These are phyloP conservation scores for Sporothrix schenckii DNA, from an alignment of 2,329 filamentous ascomycete genomes.

Conservation along the genomic window DNA sequence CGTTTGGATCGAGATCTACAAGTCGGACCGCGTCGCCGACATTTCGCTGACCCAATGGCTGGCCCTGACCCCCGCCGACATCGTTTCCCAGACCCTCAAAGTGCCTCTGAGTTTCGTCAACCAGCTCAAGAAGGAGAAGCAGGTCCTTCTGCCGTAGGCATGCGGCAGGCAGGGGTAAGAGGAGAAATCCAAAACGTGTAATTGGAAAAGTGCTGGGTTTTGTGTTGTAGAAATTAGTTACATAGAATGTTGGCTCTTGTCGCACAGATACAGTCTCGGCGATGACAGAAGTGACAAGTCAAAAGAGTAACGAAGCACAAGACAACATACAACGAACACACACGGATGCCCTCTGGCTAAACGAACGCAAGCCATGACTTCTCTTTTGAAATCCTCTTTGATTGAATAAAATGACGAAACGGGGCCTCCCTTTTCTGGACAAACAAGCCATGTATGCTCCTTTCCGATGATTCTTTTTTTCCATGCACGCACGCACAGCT, in stretches of 20 bases:
- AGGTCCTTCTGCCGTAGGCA: slow-evolving; percentile 52
- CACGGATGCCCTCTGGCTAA: not conserved
- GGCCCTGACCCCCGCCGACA: slow-evolving; percentile 64
- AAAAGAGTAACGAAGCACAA: not conserved
- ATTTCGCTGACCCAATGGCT: slow-evolving; percentile 71
- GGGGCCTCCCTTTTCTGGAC: slow-evolving; percentile 19
- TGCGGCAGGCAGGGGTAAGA: not conserved
- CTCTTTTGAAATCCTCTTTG: not conserved
- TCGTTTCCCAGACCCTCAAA: slow-evolving; percentile 63
- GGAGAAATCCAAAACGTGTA: no score
- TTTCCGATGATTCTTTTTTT: slow-evolving; percentile 27
- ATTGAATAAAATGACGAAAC: not conserved
- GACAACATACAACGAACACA: not conserved
- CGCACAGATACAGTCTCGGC: not conserved
- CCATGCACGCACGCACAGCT: slow-evolving; percentile 29
- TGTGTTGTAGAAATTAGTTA: not conserved
- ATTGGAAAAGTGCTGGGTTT: not conserved
- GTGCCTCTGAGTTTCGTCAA: slow-evolving; percentile 60
- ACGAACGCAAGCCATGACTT: not conserved
- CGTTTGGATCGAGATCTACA: slow-evolving; percentile 71
- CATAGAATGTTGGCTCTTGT: not conserved
- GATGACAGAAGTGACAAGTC: no score
- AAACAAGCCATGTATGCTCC: slow-evolving; percentile 23
- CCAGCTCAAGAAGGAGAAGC: slow-evolving; percentile 65
- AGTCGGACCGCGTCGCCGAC: slow-evolving; percentile 67